A percentile compares a stretch with the other conserved stretches of the same genome.
phyloP scores from a whole-genome alignment of 371 early-diverging fungal species.

The Mucor circinelloides region DNA sequence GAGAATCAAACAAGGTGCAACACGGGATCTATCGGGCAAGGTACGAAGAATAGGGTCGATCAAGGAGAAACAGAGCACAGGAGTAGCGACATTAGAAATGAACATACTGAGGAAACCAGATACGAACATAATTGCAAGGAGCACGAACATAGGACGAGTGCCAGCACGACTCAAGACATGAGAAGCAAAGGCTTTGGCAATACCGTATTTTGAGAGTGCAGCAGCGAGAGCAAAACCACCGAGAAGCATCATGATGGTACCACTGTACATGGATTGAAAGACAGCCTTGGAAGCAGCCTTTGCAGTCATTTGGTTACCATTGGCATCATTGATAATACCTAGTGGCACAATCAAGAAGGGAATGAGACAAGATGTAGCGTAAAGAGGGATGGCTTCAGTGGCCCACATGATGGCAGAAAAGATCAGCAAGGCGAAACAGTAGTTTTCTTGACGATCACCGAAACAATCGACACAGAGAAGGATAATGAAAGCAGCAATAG shows the following conservation, averaged over 20 bases:
- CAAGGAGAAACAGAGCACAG: constrained; percentile 81
- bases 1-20: constrained; percentile 85
- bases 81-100: constrained; percentile 85
- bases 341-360: constrained; percentile 78
- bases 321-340: constrained; percentile 65
- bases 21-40: constrained; percentile 62
- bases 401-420: constrained; percentile 74
- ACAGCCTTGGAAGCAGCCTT: constrained; percentile 79
- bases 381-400: constrained; percentile 82
- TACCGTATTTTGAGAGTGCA: constrained; percentile 53
- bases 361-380: constrained; percentile 77
- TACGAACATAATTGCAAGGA: constrained; percentile 79
- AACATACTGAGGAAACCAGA: constrained; percentile 78
- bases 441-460: constrained; percentile 60
- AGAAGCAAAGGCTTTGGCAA: constrained; percentile 76
- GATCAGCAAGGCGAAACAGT: constrained; percentile 68
- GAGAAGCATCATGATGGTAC: constrained; percentile 93
- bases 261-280: constrained; percentile 93
- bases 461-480: constrained; percentile 64
- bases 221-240: constrained; percentile 96
- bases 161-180: constrained; percentile 74
- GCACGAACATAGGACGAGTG: constrained; percentile 67
- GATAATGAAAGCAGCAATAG: constrained; percentile 58
- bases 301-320: constrained; percentile 59
- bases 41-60: constrained; percentile 78